phyloP scores from a whole-genome alignment of 129 eudicot genomes.

The Smallanthus sonchifolius region DNA sequence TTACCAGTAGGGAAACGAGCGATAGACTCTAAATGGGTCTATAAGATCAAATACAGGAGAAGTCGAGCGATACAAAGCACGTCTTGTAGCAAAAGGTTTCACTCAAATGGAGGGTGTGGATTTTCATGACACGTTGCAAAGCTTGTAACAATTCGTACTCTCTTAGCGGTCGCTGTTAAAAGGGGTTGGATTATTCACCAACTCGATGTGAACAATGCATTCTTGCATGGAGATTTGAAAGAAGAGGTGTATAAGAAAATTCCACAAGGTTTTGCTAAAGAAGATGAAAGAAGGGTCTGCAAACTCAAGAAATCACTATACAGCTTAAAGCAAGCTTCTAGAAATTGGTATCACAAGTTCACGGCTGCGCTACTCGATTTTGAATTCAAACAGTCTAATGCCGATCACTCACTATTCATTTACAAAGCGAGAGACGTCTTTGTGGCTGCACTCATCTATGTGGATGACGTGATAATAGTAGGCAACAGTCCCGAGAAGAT shows the following conservation, averaged over 20 bases:
- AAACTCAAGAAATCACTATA: not conserved
- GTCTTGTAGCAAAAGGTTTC: no score
- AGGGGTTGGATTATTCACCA: no score
- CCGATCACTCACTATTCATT: not conserved
- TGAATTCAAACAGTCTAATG: not conserved
- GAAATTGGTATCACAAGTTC: not conserved
- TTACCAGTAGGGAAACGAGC: no score
- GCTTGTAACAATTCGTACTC: not conserved
- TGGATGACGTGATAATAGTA: not conserved
- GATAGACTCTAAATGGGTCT: no score
- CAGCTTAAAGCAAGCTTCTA: not conserved
- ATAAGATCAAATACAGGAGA: no score
- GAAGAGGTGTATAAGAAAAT: no score
- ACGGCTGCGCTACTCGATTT: not conserved
- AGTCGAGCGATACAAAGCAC: no score
- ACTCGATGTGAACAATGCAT: no score
- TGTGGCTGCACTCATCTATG: not conserved
- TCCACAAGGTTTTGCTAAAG: not conserved
- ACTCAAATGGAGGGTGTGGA: not conserved
- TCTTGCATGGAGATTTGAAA: no score
- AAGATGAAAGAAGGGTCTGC: not conserved
- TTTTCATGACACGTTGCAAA: not conserved
- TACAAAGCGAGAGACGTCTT: not conserved
- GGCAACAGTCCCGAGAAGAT: not conserved
- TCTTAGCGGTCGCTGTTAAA: not conserved